These are phyloP conservation scores for Cymbopogon flexuosus DNA, from an alignment of 202 grass and related monocot genomes.

Conservation along the genomic window DNA sequence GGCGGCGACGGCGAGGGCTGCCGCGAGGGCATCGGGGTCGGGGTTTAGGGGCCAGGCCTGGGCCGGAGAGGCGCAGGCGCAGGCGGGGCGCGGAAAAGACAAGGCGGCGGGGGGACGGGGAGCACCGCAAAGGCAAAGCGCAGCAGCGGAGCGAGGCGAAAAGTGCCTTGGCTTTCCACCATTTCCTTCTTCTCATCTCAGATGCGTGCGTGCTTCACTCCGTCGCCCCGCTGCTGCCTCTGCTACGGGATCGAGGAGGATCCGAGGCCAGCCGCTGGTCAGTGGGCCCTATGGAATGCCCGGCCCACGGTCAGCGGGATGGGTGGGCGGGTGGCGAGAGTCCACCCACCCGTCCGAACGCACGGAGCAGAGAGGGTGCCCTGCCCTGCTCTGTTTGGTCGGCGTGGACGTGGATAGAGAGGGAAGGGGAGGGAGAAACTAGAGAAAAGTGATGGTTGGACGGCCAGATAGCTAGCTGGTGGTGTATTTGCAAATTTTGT, in stretches of 20 bases:
- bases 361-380: not conserved
- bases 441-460: not conserved
- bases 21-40: conserved; percentile 44
- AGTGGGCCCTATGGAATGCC: not conserved
- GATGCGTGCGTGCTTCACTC: conserved; percentile 22
- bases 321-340: not conserved
- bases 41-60: not conserved
- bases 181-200: conserved; percentile 8
- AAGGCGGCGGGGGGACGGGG: not conserved
- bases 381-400: not conserved
- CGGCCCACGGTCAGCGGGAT: conserved; percentile 18
- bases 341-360: not conserved
- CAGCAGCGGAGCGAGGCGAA: conserved; percentile 31
- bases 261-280: conserved; percentile 4
- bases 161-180: conserved; percentile 56
- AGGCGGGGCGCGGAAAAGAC: conserved; percentile 28
- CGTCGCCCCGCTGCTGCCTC: not conserved
- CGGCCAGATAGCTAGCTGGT: not conserved
- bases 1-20: conserved; percentile 20
- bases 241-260: not conserved
- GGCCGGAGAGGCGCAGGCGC: not conserved
- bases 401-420: not conserved
- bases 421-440: not conserved
- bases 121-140: conserved; percentile 28
- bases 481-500: no score